Conservation (phyloP, 805 yeast species). For the Saccharomycopsis sp. region DNA sequence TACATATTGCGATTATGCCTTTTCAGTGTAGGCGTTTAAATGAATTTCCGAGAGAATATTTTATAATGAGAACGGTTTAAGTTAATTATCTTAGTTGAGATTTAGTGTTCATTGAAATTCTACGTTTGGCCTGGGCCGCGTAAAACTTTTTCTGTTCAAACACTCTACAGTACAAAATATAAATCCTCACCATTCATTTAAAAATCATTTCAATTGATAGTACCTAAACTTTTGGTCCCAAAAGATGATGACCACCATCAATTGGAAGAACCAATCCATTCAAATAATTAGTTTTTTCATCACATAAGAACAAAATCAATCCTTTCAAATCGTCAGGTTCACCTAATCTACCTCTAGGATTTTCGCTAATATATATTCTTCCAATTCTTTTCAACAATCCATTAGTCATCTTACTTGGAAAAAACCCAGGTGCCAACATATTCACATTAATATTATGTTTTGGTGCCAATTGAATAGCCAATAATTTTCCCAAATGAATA, state of each 20-base stretch:
- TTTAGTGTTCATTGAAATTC: too few relatives aligned
- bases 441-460: slow-evolving; percentile 56
- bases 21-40: too few relatives aligned
- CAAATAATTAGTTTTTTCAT: slow-evolving; percentile 50
- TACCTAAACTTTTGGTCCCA: slow-evolving; percentile 25
- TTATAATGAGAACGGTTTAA: too few relatives aligned
- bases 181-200: too few relatives aligned
- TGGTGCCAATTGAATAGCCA: slow-evolving; percentile 63
- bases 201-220: too few relatives aligned
- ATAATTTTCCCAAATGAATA: slow-evolving; percentile 54
- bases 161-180: too few relatives aligned
- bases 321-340: slow-evolving; percentile 50
- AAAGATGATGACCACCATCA: slow-evolving; percentile 60
- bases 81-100: too few relatives aligned
- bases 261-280: slow-evolving; percentile 63
- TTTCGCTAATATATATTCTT: slow-evolving; percentile 37
- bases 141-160: too few relatives aligned
- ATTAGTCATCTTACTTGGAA: slow-evolving; percentile 68
- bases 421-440: slow-evolving; percentile 68
- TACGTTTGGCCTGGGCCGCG: too few relatives aligned
- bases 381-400: slow-evolving; percentile 48
- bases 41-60: too few relatives aligned
- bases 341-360: slow-evolving; percentile 63
- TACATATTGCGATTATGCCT: too few relatives aligned
- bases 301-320: slow-evolving; percentile 48